Conservation (phyloP, 1,284 basidiomycete genomes). For the Microstroma glucosiphilum region DNA sequence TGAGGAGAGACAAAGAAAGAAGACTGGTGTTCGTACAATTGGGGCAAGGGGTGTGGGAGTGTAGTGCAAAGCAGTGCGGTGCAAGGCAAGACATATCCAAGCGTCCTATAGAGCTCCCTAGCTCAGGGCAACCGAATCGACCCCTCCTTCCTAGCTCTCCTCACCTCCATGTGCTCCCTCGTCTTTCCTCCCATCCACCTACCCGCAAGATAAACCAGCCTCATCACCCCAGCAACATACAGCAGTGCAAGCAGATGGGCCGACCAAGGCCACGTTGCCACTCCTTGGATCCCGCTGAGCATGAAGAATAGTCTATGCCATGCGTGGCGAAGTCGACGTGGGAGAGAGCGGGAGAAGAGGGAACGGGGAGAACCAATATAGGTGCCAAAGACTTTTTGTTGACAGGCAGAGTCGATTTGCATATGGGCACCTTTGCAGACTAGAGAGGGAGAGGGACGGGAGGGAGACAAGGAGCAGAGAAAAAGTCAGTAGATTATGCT, state of each 20-base stretch:
- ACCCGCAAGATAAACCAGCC: background rate
- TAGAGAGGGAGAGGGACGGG: background rate
- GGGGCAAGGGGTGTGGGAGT: too few relatives aligned
- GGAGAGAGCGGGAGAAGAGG: background rate
- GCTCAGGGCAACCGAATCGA: background rate
- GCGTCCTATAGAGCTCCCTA: too few relatives aligned
- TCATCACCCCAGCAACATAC: background rate
- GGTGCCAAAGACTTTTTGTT: constrained; percentile 37
- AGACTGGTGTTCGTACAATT: too few relatives aligned
- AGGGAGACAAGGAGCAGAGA: constrained; percentile 1
- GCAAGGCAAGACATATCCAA: too few relatives aligned
- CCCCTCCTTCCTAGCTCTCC: background rate
- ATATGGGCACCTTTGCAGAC: constrained; percentile 43
- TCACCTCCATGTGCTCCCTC: background rate
- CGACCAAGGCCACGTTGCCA: background rate
- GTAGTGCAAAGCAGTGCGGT: too few relatives aligned
- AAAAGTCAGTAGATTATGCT: too few relatives aligned
- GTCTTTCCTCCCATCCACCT: background rate
- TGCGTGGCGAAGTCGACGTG: background rate
- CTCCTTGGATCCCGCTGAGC: background rate
- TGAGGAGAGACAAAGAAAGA: too few relatives aligned
- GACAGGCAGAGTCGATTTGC: constrained; percentile 43
- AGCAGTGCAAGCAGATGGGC: background rate
- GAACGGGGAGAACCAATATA: constrained; percentile 30
- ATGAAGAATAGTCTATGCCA: background rate